Evolutionary conservation across 2,329 filamentous ascomycete species (phyloP).

Genomic region (Nothophoma quercina): DNA sequence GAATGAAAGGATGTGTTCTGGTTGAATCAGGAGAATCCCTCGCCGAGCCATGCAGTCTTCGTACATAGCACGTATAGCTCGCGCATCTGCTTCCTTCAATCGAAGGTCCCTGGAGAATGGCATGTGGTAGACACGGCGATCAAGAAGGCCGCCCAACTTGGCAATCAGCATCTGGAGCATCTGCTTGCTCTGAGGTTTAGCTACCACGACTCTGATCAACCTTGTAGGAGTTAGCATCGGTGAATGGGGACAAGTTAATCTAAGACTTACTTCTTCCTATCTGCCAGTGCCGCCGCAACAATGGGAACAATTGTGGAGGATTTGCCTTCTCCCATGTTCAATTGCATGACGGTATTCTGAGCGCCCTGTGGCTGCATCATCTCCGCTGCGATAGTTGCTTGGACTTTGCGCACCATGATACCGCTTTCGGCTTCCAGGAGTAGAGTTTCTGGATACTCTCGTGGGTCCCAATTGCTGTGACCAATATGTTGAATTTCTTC

Average conservation of each 20-base stretch:
- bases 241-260: not conserved
- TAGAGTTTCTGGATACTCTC: conserved; percentile 65
- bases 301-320: conserved; percentile 43
- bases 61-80: conserved; percentile 50
- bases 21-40: conserved; percentile 67
- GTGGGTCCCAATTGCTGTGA: conserved; percentile 64
- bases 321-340: conserved; percentile 50
- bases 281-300: conserved; percentile 54
- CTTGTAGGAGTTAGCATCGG: not conserved
- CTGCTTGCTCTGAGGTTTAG: conserved; percentile 67
- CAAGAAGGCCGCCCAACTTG: conserved; percentile 64
- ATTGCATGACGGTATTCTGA: conserved; percentile 39
- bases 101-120: conserved; percentile 65
- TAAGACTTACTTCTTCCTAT: conserved; percentile 49
- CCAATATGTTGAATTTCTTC: conserved; percentile 58
- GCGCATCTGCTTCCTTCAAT: conserved; percentile 42
- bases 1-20: conserved; percentile 70
- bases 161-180: conserved; percentile 65
- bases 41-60: conserved; percentile 58
- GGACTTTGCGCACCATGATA: conserved; percentile 67
- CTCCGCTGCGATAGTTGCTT: conserved; percentile 63
- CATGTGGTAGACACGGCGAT: conserved; percentile 63
- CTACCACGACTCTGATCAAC: conserved; percentile 66
- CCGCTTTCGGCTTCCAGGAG: conserved; percentile 70
- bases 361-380: conserved; percentile 57